Evolutionary conservation across 768 basidiomycete species (phyloP).

Genomic region (Flagelloscypha sp.): DNA sequence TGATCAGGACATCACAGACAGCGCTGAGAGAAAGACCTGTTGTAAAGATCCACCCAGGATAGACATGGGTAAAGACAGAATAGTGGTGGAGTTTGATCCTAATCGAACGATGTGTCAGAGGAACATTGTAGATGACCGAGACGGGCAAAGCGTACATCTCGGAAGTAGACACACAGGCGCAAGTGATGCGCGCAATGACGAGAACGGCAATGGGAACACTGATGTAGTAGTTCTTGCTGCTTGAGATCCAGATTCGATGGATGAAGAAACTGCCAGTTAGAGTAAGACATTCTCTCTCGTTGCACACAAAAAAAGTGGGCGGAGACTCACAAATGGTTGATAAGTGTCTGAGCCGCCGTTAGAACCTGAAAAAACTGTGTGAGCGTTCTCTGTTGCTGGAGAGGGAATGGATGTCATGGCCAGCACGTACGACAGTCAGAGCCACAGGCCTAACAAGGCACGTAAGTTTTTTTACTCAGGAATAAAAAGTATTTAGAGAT

Average conservation of each 20-base stretch:
- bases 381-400: not conserved
- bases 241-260: slow-evolving; percentile 1
- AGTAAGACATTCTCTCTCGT: no score
- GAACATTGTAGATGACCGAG: no score
- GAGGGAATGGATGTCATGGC: not conserved
- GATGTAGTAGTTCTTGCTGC: slow-evolving; percentile 17
- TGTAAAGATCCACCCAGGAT: slow-evolving; percentile 28
- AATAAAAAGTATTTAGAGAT: no score
- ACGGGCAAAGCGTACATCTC: no score
- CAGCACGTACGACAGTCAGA: slow-evolving; percentile 1
- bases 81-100: slow-evolving; percentile 9
- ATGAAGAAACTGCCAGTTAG: slow-evolving; percentile 1
- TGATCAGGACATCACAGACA: slow-evolving; percentile 25
- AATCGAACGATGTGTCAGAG: slow-evolving; percentile 15
- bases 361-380: no score
- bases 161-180: no score
- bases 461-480: no score
- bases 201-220: slow-evolving; percentile 15
- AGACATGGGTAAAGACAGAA: not conserved
- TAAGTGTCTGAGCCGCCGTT: slow-evolving; percentile 12
- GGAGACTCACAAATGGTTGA: slow-evolving; percentile 11
- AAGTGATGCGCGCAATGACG: no score
- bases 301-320: slow-evolving; percentile 10
- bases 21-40: slow-evolving; percentile 30
- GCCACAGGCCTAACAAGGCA: no score